phyloP scores from a whole-genome alignment of 768 basidiomycete genomes.

The Tulasnella sp. region DNA sequence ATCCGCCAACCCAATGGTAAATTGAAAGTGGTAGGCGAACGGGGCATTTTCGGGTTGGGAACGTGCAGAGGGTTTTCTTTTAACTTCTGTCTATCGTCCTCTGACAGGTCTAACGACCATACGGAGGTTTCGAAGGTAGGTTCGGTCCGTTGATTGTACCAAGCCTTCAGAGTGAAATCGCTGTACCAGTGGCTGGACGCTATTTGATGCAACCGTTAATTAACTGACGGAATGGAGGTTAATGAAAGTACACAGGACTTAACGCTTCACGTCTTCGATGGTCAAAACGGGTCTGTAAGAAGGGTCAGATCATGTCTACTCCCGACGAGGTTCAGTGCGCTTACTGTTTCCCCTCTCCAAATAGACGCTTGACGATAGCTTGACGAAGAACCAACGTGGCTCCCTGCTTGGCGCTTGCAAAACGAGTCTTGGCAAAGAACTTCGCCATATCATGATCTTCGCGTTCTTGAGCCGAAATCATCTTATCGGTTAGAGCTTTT shows the following conservation, averaged over 20 bases:
- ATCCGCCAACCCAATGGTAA: not conserved
- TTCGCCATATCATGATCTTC: not conserved
- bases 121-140: not conserved
- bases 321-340: not conserved
- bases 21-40: not conserved
- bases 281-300: not conserved
- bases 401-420: not conserved
- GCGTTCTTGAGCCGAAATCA: not conserved
- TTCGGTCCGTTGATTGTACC: not conserved
- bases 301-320: not conserved
- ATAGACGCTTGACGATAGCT: not conserved
- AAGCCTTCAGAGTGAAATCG: not conserved
- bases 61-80: not conserved
- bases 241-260: not conserved
- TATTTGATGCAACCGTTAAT: not conserved
- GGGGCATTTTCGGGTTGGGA: not conserved
- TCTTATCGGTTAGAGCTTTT: not conserved
- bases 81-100: not conserved
- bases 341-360: not conserved
- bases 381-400: not conserved
- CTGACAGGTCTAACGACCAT: not conserved
- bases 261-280: not conserved
- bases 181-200: not conserved
- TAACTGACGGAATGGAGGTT: too few species aligned
- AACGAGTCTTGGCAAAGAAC: not conserved